Evolutionary conservation across 139 green algal species (phyloP).

Genomic region (Chlamydomonas sp.): DNA sequence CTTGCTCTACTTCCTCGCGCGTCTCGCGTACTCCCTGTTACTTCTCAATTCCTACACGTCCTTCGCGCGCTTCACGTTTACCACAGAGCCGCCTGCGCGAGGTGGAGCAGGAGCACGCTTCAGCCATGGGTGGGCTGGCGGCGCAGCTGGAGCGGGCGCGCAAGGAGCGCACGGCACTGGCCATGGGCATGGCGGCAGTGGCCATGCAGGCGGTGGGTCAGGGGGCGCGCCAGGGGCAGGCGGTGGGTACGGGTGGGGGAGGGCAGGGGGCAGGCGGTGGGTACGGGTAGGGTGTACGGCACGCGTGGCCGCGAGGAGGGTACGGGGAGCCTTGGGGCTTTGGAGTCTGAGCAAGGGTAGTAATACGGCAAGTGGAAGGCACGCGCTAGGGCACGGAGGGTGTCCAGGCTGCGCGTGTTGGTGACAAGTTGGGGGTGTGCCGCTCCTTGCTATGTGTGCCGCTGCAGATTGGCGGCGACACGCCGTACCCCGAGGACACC

Average conservation of each 20-base stretch:
- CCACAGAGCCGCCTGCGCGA: conserved; percentile 23
- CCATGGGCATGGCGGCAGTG: conserved; percentile 32
- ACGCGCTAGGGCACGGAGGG: background rate
- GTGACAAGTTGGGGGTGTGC: background rate
- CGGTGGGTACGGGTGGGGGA: background rate
- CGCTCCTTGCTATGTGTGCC: background rate
- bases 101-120: conserved; percentile 20
- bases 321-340: no score
- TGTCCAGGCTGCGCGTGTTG: background rate
- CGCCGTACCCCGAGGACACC: conserved; percentile 23
- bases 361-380: no score
- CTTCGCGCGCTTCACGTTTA: no score
- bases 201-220: conserved; percentile 37
- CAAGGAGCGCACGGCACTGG: conserved; percentile 35
- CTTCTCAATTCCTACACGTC: no score
- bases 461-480: conserved; percentile 32
- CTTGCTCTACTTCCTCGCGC: background rate
- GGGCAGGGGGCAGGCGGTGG: no score
- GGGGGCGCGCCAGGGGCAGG: background rate
- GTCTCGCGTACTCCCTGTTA: no score
- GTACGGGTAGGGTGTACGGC: no score
- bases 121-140: conserved; percentile 2
- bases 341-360: no score
- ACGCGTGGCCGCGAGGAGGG: no score
- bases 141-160: conserved; percentile 21